Percentiles rank a stretch among this genome's conserved stretches.
Conservation (phyloP, 208 protist species). For the Trypanosoma melophagium region DNA sequence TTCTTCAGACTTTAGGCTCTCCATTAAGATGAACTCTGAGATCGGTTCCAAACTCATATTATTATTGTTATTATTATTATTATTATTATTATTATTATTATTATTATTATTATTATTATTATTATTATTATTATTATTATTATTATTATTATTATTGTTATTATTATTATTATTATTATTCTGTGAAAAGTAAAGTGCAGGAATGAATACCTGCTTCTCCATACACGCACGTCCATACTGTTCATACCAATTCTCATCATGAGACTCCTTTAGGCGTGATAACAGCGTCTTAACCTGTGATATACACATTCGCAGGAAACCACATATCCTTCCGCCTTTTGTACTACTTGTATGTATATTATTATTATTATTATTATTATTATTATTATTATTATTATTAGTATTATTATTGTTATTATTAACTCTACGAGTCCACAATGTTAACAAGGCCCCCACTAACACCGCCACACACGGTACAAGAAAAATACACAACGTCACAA, state of each 20-base stretch:
- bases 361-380: not conserved
- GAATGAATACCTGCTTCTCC: conserved; percentile 2
- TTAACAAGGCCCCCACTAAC: conserved; percentile 1
- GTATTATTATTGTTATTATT: not conserved
- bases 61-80: too few species aligned
- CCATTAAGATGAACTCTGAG: too few species aligned
- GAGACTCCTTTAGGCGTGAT: too few species aligned
- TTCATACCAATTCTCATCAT: conserved; percentile 10
- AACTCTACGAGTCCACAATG: not conserved
- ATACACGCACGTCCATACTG: not conserved
- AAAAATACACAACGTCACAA: conserved; percentile 24
- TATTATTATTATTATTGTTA: conserved; percentile 3
- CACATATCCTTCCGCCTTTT: too few species aligned
- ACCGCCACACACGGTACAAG: conserved; percentile 16
- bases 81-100: not conserved
- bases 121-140: not conserved
- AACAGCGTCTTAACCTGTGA: too few species aligned
- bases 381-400: not conserved
- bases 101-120: not conserved
- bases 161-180: not conserved
- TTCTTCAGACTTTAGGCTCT: too few species aligned
- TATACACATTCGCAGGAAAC: too few species aligned
- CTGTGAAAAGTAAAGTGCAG: conserved; percentile 11
- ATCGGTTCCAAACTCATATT: too few species aligned
- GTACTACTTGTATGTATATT: too few species aligned